A percentile compares a stretch with the other conserved stretches of the same genome.
Conservation (phyloP, 495 filamentous ascomycete genomes). For the Podospora fimiseda region DNA sequence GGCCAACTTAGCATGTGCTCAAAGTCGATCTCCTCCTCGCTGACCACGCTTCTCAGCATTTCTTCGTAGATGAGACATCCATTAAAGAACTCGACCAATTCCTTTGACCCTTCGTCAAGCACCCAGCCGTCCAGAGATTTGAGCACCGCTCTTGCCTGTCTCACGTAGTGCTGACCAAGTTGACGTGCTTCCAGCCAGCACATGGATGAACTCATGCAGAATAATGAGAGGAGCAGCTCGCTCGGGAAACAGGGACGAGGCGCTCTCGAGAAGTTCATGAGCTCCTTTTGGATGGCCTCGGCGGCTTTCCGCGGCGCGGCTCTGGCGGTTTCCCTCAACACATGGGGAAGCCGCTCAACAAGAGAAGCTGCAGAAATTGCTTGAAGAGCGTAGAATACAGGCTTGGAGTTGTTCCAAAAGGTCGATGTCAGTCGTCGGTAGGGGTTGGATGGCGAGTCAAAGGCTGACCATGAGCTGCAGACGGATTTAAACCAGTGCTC, state of each 20-base stretch:
- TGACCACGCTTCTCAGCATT: constrained; percentile 32
- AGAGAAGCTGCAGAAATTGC: constrained; percentile 29
- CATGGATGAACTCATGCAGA: constrained; percentile 35
- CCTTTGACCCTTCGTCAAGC: constrained; percentile 13
- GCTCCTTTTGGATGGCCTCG: constrained; percentile 24
- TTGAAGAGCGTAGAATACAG: constrained; percentile 26
- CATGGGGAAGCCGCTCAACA: constrained; percentile 27
- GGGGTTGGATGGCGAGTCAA: constrained; percentile 25
- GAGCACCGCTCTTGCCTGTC: constrained; percentile 23
- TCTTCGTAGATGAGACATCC: constrained; percentile 33
- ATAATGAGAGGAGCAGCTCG: constrained; percentile 25
- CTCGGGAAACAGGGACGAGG: constrained; percentile 18
- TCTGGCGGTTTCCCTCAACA: constrained; percentile 26
- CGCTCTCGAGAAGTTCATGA: constrained; percentile 16
- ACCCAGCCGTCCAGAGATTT: constrained; percentile 16
- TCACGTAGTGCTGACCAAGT: constrained; percentile 24
- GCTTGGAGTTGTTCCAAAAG: constrained; percentile 22
- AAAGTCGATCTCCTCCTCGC: constrained; percentile 27
- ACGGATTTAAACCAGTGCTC: constrained; percentile 35
- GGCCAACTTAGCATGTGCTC: constrained; percentile 31
- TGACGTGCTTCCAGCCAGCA: constrained; percentile 30
- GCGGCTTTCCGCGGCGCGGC: constrained; percentile 20
- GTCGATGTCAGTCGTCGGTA: constrained; percentile 24
- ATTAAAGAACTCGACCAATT: constrained; percentile 27
- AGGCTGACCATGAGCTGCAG: constrained; percentile 29